Percentiles rank a stretch among this genome's conserved stretches.
Evolutionary conservation across 2,329 filamentous ascomycete genomes (phyloP).

Genomic region (Bipolaris bicolor): DNA sequence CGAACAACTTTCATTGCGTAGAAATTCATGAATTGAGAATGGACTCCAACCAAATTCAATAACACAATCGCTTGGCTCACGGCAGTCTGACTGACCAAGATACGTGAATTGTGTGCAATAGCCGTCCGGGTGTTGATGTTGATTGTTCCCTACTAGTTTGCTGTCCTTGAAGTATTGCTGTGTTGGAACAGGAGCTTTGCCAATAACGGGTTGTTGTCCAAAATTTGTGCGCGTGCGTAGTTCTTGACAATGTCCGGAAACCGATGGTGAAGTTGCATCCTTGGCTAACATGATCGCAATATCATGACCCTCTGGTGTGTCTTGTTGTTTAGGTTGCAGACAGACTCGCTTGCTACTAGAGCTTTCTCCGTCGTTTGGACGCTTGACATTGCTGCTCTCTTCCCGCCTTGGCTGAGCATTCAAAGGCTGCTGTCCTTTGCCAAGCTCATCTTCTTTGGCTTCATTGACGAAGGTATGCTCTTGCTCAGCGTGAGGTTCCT

Average conservation of each 20-base stretch:
- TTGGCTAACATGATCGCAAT: not conserved
- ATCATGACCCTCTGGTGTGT: not conserved
- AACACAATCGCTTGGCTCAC: not conserved
- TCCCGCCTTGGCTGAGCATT: not conserved
- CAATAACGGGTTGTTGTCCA: not conserved
- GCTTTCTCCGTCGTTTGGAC: not conserved
- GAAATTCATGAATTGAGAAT: not conserved
- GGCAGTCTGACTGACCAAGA: not conserved
- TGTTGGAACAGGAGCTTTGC: not conserved
- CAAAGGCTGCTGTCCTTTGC: not conserved
- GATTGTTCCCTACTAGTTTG: not conserved
- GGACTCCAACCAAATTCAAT: not conserved
- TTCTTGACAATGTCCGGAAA: not conserved
- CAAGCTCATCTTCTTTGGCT: not conserved
- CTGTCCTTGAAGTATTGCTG: not conserved
- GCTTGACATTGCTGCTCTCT: not conserved
- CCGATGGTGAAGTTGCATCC: not conserved
- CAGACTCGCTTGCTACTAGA: not conserved
- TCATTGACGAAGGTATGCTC: not conserved
- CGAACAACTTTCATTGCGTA: not conserved
- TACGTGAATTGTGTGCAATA: not conserved
- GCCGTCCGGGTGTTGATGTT: not conserved
- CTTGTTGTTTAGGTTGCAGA: not conserved
- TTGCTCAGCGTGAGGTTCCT: not conserved
- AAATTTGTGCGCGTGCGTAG: not conserved